These are phyloP conservation scores for Russula vinacea DNA, from an alignment of 768 basidiomycete genomes.

Conservation along the genomic window DNA sequence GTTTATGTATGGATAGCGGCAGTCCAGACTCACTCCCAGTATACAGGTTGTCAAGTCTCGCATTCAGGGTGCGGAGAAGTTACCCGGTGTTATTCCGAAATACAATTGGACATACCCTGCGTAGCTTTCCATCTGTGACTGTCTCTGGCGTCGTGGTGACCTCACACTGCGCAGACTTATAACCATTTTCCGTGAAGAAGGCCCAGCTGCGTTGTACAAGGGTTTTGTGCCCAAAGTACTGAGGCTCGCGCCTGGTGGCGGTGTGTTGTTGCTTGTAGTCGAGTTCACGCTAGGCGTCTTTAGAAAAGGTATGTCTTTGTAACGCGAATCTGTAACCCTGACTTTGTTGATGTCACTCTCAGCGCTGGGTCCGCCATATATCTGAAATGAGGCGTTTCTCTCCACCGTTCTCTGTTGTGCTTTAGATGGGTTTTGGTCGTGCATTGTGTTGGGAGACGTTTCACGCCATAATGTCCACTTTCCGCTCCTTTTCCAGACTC, in stretches of 20 bases:
- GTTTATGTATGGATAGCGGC: background rate
- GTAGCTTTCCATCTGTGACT: slow-evolving; percentile 30
- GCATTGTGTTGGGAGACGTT: background rate
- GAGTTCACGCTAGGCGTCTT: slow-evolving; percentile 79
- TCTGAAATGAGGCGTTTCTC: background rate
- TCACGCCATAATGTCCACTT: background rate
- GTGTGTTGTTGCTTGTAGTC: slow-evolving; percentile 90
- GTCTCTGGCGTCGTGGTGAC: background rate
- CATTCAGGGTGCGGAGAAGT: slow-evolving; percentile 71
- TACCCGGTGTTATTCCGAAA: slow-evolving; percentile 60
- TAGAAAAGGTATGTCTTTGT: slow-evolving; percentile 51
- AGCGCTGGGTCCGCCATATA: slow-evolving; percentile 25
- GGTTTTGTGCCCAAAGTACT: slow-evolving; percentile 96
- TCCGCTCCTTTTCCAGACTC: background rate
- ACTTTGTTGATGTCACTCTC: background rate
- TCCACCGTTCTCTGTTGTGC: background rate
- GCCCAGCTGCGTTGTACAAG: slow-evolving; percentile 82
- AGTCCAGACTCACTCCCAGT: slow-evolving; percentile 1
- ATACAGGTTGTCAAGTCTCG: slow-evolving; percentile 90
- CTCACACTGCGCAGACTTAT: slow-evolving; percentile 45
- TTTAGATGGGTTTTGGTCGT: background rate
- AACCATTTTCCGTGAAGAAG: slow-evolving; percentile 85
- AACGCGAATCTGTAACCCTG: background rate
- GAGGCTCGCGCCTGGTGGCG: slow-evolving; percentile 92
- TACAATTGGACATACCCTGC: slow-evolving; percentile 97